Conservation (phyloP, 2,329 filamentous ascomycete species). For the Ophiosphaerella korrae region DNA sequence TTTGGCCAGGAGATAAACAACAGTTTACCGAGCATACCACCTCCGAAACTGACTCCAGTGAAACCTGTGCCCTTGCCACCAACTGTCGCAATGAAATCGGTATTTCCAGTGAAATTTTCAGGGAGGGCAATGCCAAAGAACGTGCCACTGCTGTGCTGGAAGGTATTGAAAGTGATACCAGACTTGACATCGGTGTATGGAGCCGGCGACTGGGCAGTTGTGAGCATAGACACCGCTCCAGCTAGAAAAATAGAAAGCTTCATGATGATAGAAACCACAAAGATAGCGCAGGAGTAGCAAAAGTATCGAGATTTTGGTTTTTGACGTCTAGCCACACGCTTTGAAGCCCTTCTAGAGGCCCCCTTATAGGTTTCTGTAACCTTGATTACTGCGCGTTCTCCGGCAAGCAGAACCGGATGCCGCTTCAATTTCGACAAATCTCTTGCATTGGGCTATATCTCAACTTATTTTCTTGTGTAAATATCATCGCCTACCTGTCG, state of each 20-base stretch:
- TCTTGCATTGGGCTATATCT: no score
- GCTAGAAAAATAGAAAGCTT: conserved; percentile 21
- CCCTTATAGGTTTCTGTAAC: no score
- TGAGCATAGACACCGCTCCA: conserved; percentile 12
- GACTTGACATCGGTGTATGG: conserved; percentile 36
- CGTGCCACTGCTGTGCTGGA: conserved; percentile 43
- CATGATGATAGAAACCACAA: conserved; percentile 14
- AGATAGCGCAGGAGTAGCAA: no score
- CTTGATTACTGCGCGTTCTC: no score
- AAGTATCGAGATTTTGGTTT: no score
- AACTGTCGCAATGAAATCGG: conserved; percentile 61
- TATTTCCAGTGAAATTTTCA: conserved; percentile 43
- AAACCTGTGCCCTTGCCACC: conserved; percentile 56
- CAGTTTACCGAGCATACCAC: conserved; percentile 55
- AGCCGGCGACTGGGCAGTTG: conserved; percentile 23
- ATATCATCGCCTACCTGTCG: no score
- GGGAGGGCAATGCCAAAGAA: conserved; percentile 58
- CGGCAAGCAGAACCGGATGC: no score
- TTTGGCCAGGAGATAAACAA: conserved; percentile 59
- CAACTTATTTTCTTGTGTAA: no score
- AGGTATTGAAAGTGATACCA: conserved; percentile 33
- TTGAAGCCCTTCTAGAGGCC: no score
- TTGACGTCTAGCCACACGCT: no score
- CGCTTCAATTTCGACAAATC: no score
- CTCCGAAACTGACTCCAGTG: conserved; percentile 55